Evolutionary conservation across 2,329 filamentous ascomycete species (phyloP), one percentile per base, ranked within the genome.

Genomic region (Stagonosporopsis tanaceti): DNA sequence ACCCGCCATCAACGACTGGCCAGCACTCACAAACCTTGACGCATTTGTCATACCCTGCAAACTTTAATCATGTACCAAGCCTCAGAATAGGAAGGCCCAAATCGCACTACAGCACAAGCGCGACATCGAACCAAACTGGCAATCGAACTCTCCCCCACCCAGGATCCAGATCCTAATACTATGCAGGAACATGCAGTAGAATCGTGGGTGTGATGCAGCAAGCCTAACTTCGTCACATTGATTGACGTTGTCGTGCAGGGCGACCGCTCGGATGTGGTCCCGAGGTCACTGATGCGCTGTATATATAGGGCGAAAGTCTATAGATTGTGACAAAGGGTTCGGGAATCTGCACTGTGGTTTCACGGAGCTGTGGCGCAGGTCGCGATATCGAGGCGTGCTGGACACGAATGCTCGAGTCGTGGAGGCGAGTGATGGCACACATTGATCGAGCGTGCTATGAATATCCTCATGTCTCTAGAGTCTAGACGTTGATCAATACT

Each of bases 41-140:
- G 38, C 37, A 57, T 57, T 57, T 57, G 54, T 52, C 48, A 57
- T 40, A 28, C 44, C 27, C 38, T 42, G 15, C 12, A 53, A 57
- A 57, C 54, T 44, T 57, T 57, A 57, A 15, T 38, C 20, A 15
- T 14, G 38, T 25, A 44, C 48, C 54, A 48, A 53, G 38, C 38
- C 32, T 24, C 44, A 9, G 42, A 25, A 45, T 34, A 57, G 44
- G 53, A 40, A 52, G 42, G 53, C 27, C 45, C 41, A 44, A 25
- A 48, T 38, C 22, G 32, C 45, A 47, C 55, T 53, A 53, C 55
- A 50, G 45, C 40, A 28, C 46, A 53, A 58, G 55, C 50, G 55
- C 45, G 17, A 15, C 17, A 53, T 50, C 50, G 46, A 53, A 50
- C 55, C 50, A 42, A 50, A 58, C 40, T 50, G 22, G 34, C 7